Evolutionary conservation across 805 yeast species (phyloP), one percentile per base, ranked within the genome.

Genomic region (Nakazawaea holstii): DNA sequence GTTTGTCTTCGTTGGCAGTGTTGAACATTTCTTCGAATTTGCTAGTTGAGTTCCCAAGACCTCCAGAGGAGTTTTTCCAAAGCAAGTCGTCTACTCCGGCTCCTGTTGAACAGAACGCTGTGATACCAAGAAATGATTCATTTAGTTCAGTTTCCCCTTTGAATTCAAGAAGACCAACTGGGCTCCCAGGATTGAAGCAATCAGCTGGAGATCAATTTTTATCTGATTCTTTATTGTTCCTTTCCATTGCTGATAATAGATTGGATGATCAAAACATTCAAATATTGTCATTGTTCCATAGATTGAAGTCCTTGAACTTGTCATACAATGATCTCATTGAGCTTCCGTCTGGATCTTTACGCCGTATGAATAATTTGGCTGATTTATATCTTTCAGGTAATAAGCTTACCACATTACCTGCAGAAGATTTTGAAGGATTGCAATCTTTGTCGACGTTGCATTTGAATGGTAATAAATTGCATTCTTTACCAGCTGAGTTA

Each of bases 401-500:
- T 57, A 77, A 81, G 43, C 65, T 94, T 32, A 73, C 86, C 0
- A 77, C 87, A 7, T 68, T 94, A 39, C 95, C 98, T 0, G 83
- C 89, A 24, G 99, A 94, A 55, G 95, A 87, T 53, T 78, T 94
- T 32, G 90, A 79, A 49, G 64, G 67, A 11, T 70, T 91, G 56
- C 67, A 70, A 8, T 68, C 74, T 7, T 69, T 94, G 57, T 73
- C 76, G 46, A 73, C 81, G 0, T 65, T 94, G 31, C 82, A 76
- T 63, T 61, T 90, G 54, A 94, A 92, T 61, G 87, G 88, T 55
- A 94, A 94, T 62, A 85, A 86, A 59, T 74, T 94, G 53, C 86
- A 86, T 41, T 79, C 96, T 0, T 66, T 94, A 39, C 98, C 99
- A 0, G 84, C 96, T 0, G 99, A 92, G 59, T 65, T 94, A 41